Percentiles rank a stretch among this genome's conserved stretches.
phyloP scores from a whole-genome alignment of 1,284 basidiomycete species.

The Puccinia hordei region DNA sequence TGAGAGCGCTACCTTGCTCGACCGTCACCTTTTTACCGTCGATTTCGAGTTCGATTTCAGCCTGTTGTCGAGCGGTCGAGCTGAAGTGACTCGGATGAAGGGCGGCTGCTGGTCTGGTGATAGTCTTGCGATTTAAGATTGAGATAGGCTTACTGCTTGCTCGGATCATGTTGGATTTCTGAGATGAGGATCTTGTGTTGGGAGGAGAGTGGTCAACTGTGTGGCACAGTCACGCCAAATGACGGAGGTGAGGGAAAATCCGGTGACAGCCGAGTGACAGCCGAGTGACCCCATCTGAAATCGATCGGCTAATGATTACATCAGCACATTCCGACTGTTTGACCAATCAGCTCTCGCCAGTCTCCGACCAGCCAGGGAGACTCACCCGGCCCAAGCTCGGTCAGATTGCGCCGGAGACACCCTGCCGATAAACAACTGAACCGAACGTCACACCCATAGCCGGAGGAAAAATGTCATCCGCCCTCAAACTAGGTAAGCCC shows the following conservation, averaged over 20 bases:
- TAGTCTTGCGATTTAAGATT: neutral
- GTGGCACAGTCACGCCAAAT: neutral
- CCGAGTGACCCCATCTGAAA: neutral
- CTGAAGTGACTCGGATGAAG: constrained; percentile 38
- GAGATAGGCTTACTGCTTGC: constrained; percentile 24
- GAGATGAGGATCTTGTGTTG: too few species aligned
- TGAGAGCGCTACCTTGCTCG: constrained; percentile 56
- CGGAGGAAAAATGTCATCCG: neutral
- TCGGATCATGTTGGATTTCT: constrained; percentile 8
- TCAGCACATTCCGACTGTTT: neutral
- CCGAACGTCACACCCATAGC: too few species aligned
- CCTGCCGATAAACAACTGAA: neutral
- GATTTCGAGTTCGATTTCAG: constrained; percentile 56
- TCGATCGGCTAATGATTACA: too few species aligned
- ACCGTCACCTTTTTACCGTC: constrained; percentile 57
- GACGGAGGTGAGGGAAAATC: neutral
- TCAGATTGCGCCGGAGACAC: neutral
- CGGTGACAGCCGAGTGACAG: constrained; percentile 1
- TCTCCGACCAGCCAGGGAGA: neutral
- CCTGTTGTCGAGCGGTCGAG: constrained; percentile 49
- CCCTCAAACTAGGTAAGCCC: neutral
- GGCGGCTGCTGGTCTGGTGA: constrained; percentile 10
- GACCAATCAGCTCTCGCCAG: constrained; percentile 16
- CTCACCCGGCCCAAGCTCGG: neutral
- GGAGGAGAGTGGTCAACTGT: neutral